phyloP scores from a whole-genome alignment of 257 asterid genomes.

The Rhazya stricta region DNA sequence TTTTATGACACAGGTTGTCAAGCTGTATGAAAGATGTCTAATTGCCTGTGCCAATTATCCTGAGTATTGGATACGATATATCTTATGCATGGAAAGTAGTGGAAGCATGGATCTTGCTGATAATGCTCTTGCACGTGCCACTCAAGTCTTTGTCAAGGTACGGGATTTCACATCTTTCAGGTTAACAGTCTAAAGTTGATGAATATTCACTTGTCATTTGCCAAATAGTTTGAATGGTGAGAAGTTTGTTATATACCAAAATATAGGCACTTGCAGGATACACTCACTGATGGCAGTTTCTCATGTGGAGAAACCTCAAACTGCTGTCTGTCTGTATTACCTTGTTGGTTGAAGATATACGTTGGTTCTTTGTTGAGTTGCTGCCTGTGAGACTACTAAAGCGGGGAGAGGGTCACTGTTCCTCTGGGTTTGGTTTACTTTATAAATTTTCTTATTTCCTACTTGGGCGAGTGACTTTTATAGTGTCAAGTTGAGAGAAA shows the following conservation, averaged over 20 bases:
- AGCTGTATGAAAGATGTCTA: conserved; percentile 92
- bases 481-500: neutral
- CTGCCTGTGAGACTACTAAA: neutral
- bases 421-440: neutral
- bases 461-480: neutral
- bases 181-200: neutral
- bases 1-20: conserved; percentile 67
- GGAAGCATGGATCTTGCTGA: conserved; percentile 95
- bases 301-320: neutral
- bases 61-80: conserved; percentile 89
- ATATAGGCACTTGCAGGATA: neutral
- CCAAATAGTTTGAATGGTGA: neutral
- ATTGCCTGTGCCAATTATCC: conserved; percentile 98
- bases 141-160: conserved; percentile 94
- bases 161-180: neutral
- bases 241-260: neutral
- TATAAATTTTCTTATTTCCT: neutral
- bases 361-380: neutral
- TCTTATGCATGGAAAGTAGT: conserved; percentile 80
- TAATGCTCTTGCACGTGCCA: conserved; percentile 96
- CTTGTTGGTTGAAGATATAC: neutral
- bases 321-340: neutral
- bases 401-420: neutral
- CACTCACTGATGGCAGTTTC: neutral
- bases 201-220: neutral